A percentile compares a stretch with the other conserved stretches of the same genome.
Evolutionary conservation across 2,329 filamentous ascomycete genomes (phyloP).

Genomic region (Fusarium hainanense): DNA sequence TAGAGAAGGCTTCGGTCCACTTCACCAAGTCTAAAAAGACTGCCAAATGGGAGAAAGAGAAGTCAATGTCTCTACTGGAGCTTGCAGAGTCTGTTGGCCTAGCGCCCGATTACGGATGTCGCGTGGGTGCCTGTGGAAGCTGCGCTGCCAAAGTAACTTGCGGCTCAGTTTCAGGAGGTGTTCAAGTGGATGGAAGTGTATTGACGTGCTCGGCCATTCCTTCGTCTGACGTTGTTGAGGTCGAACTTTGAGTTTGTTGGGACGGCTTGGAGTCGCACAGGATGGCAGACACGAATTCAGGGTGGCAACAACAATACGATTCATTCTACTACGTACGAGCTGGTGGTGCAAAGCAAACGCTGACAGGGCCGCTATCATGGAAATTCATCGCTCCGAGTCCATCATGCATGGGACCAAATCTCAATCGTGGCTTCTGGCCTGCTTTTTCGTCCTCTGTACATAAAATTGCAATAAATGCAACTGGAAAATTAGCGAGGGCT

Average conservation of each 20-base stretch:
- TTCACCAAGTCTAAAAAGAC: slow-evolving; percentile 7
- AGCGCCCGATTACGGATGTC: background rate
- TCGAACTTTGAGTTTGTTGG: background rate
- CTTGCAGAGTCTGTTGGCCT: slow-evolving; percentile 10
- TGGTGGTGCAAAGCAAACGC: background rate
- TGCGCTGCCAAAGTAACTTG: background rate
- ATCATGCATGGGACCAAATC: background rate
- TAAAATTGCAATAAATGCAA: background rate
- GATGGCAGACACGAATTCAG: background rate
- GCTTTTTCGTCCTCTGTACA: background rate
- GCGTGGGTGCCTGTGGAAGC: background rate
- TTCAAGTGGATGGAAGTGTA: background rate
- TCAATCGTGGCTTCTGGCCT: background rate
- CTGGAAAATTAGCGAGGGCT: background rate
- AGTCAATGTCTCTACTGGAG: background rate
- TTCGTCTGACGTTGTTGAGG: background rate
- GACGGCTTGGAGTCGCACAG: background rate
- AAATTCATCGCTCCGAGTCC: background rate
- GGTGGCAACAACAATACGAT: background rate
- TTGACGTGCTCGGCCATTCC: background rate
- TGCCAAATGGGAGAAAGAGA: background rate
- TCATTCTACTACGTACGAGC: background rate
- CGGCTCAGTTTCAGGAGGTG: background rate
- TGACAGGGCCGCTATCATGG: background rate
- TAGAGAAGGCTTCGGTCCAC: background rate